Base-by-base conservation (phyloP, 225 moss, liverwort and hornwort species). In the Pleurozium schreberi region DNA sequence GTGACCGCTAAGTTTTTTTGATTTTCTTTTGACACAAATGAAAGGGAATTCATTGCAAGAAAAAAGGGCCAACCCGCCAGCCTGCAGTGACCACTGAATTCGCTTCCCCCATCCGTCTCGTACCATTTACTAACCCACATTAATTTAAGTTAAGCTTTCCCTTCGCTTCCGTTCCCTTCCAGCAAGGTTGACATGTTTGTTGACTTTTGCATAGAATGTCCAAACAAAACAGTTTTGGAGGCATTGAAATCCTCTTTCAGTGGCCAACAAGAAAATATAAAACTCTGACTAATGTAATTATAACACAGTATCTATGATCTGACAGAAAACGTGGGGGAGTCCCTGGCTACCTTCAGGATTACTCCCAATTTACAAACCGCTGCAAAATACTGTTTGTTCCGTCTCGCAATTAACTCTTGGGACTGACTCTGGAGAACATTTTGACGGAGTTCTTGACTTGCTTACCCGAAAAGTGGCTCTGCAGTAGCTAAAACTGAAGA, bases 171-270 rank as follows among this genome's bases (percentile, higher is more conserved):
- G n/a, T n/a, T n/a, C n/a, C n/a, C n/a, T n/a, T 20, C 7, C 80
- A 28, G 58, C 28, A 10, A 28, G 28, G 58, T 80, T 80, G 80
- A 80, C 79, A 79, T 79, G 58, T 58, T 79, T 79, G 79, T 79
- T 79, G 79, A 79, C 79, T 53, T 53, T 36, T 53, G 9, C 14
- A 76, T 53, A 23, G 4, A 21, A 9, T 13, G 23, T 23, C 23
- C 14, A 77, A 53, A 9, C 0, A 0, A 36, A 23, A 38, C 36
- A 53, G 36, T 23, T 53, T 23, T 5, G 0, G 36, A 2, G 3
- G 13, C 53, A 23, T 53, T 76, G 9, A 77, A 77, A 78, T 55
- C 55, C 25, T 25, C 55, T 38, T 55, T 26, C 26, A 17, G 1
- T 78, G 6, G 10, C 16, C 57, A 78, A 18, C 57, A 79, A 79